These are phyloP conservation scores for Fusarium buharicum DNA, from an alignment of 2,329 filamentous ascomycete genomes.

Conservation along the genomic window DNA sequence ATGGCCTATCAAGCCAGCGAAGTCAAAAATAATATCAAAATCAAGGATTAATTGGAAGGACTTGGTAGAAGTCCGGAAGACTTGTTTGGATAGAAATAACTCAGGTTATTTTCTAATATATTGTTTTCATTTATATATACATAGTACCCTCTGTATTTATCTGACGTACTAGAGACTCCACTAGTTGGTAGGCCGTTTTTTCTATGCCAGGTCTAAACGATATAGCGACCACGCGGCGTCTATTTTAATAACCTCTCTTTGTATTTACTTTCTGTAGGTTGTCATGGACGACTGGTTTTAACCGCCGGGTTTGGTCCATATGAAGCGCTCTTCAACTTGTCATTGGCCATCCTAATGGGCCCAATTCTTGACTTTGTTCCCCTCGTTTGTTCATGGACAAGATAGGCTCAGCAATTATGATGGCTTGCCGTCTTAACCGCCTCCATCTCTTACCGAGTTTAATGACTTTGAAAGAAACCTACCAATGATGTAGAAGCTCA, in stretches of 20 bases:
- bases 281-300: slow-evolving; percentile 19
- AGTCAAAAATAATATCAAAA: no score
- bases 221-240: neutral
- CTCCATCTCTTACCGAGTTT: neutral
- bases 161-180: no score
- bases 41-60: no score
- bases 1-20: no score
- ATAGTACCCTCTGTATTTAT: no score
- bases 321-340: neutral
- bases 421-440: slow-evolving; percentile 12
- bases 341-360: slow-evolving; percentile 1
- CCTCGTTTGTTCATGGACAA: neutral
- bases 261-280: neutral
- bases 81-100: no score
- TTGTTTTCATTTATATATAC: no score
- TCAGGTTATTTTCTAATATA: no score
- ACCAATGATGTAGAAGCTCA: no score
- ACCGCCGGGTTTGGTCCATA: slow-evolving; percentile 5
- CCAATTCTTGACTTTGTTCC: neutral
- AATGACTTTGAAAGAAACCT: neutral
- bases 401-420: neutral
- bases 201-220: no score
- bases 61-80: no score
- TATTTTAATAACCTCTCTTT: neutral
- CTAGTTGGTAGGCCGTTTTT: no score